Percentiles rank a stretch among this genome's conserved stretches.
phyloP scores from a whole-genome alignment of 352 stramenopile species.

The Phytophthora boehmeriae region DNA sequence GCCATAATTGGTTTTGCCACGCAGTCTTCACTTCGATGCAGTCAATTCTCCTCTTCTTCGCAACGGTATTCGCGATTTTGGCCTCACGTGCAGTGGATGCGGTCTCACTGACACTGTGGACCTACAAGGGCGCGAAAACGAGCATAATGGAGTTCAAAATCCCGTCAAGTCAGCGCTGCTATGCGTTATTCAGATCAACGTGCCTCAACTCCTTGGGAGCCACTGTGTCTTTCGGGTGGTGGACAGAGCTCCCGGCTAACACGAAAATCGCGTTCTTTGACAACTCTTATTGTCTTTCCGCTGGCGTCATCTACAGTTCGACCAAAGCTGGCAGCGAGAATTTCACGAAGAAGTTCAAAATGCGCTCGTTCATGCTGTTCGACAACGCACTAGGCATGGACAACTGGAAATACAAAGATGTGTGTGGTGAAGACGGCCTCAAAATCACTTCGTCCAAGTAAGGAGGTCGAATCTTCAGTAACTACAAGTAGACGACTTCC shows the following conservation, averaged over 20 bases:
- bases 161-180: neutral
- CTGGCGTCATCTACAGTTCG: neutral
- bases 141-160: neutral
- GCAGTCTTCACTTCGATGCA: too few species aligned
- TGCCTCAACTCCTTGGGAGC: constrained; percentile 1
- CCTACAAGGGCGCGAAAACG: neutral
- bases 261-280: neutral
- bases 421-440: neutral
- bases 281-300: neutral
- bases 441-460: neutral
- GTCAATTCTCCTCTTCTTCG: neutral
- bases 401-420: neutral
- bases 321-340: neutral
- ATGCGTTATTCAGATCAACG: neutral
- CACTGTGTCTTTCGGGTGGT: neutral
- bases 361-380: neutral
- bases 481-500: too few species aligned
- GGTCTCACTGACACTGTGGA: neutral
- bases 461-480: too few species aligned
- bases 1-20: too few species aligned
- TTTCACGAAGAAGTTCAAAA: neutral
- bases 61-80: neutral
- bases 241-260: neutral
- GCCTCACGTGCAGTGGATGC: neutral
- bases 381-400: neutral